A percentile compares a stretch with the other conserved stretches of the same genome.
These are phyloP conservation scores for Pseudoperonospora humuli DNA, from an alignment of 352 stramenopile species.

Conservation along the genomic window DNA sequence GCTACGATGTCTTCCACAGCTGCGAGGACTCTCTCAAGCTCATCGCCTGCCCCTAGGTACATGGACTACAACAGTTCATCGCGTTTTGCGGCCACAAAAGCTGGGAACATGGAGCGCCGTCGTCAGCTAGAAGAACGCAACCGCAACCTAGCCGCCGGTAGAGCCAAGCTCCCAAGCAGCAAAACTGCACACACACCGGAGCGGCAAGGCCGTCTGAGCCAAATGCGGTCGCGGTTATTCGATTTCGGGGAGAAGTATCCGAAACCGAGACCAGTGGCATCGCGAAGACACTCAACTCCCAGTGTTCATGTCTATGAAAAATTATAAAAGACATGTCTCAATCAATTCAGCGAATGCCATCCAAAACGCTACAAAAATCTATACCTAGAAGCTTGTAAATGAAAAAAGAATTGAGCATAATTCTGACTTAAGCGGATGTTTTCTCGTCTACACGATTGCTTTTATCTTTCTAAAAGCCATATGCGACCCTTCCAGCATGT, in stretches of 20 bases:
- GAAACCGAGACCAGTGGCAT: slow-evolving; percentile 3
- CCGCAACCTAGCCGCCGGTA: slow-evolving; percentile 12
- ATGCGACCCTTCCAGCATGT: too few relatives aligned
- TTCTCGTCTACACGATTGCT: too few relatives aligned
- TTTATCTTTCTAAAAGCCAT: too few relatives aligned
- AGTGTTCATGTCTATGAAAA: too few relatives aligned
- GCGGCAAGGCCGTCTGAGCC: slow-evolving; percentile 11
- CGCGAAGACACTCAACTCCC: slow-evolving; percentile 5
- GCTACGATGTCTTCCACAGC: slow-evolving; percentile 3
- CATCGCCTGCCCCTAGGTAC: slow-evolving; percentile 17
- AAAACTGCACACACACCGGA: slow-evolving; percentile 11
- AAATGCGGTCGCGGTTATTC: slow-evolving; percentile 14
- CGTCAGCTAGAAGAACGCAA: slow-evolving; percentile 27
- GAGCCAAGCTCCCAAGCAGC: slow-evolving; percentile 1
- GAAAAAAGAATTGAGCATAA: too few relatives aligned
- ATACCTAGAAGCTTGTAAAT: too few relatives aligned
- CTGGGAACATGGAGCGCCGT: slow-evolving; percentile 29
- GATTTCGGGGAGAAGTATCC: slow-evolving; percentile 5
- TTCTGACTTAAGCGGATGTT: too few relatives aligned
- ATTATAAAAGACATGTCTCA: too few relatives aligned
- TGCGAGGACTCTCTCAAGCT: slow-evolving; percentile 5
- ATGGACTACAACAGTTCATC: slow-evolving; percentile 31
- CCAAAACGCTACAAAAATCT: too few relatives aligned
- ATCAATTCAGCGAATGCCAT: too few relatives aligned
- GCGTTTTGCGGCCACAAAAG: slow-evolving; percentile 30